Percentiles rank a stretch among this genome's conserved stretches.
These are phyloP conservation scores for Verticillium alfalfae DNA, from an alignment of 2,329 filamentous ascomycete species.

Conservation along the genomic window DNA sequence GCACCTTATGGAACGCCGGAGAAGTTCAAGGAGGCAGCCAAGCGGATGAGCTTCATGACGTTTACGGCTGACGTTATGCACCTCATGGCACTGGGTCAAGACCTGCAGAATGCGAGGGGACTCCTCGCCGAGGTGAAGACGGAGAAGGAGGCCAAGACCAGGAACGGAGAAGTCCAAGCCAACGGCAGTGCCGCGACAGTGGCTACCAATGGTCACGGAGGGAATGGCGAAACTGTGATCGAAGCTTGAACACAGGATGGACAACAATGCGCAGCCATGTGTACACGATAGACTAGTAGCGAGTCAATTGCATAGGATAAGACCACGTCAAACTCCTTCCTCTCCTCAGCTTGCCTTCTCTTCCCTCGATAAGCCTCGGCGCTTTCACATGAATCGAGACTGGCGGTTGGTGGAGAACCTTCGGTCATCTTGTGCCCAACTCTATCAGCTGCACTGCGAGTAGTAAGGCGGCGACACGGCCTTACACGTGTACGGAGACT, in stretches of 20 bases:
- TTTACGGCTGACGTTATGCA: conserved; percentile 17
- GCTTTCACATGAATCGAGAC: too few species aligned
- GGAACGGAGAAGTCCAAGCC: neutral
- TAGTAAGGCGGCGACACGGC: conserved; percentile 31
- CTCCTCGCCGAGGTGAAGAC: neutral
- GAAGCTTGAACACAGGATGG: neutral
- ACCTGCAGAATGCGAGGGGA: conserved; percentile 5
- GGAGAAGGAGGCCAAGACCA: neutral
- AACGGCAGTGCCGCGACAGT: neutral
- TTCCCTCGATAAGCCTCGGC: too few species aligned
- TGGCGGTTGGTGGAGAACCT: neutral
- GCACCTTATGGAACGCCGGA: conserved; percentile 18
- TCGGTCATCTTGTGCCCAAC: neutral
- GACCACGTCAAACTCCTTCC: neutral
- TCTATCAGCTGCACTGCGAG: conserved; percentile 22
- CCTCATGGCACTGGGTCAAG: conserved; percentile 13
- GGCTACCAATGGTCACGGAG: neutral
- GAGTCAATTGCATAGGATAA: neutral
- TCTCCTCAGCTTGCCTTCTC: neutral
- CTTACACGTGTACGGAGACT: conserved; percentile 24
- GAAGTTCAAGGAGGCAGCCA: conserved; percentile 14
- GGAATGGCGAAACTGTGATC: neutral
- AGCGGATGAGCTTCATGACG: conserved; percentile 18
- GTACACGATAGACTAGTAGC: neutral
- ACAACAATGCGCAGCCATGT: neutral